These are phyloP conservation scores for Corchorus olitorius DNA, from an alignment of 345 rosid genomes.

Conservation along the genomic window DNA sequence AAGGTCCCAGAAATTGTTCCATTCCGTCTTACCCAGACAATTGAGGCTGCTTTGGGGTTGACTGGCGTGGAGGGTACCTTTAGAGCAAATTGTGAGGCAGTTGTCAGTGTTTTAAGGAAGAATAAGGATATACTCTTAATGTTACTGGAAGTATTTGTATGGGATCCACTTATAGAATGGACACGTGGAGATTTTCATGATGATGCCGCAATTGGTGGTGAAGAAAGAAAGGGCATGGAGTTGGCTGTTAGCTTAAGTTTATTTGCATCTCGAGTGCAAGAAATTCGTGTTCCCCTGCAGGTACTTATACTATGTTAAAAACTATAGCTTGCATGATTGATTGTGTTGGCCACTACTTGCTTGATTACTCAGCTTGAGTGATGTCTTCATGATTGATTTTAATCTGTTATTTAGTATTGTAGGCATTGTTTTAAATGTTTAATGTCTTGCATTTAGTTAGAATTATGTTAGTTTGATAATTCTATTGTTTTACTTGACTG, in stretches of 20 bases:
- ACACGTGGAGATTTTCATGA: conserved; percentile 93
- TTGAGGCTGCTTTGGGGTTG: conserved; percentile 85
- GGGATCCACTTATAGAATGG: conserved; percentile 99
- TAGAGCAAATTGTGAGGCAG: conserved; percentile 85
- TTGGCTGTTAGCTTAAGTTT: conserved; percentile 94
- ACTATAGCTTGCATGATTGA: conserved; percentile 13
- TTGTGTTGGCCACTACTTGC: not conserved
- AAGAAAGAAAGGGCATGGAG: conserved; percentile 99
- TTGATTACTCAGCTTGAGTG: conserved; percentile 9
- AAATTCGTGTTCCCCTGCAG: conserved; percentile 93
- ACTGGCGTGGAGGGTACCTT: conserved; percentile 88
- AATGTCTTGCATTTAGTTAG: conserved; percentile 16
- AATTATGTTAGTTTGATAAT: conserved; percentile 16
- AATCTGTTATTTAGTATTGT: conserved; percentile 6
- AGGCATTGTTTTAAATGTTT: conserved; percentile 15
- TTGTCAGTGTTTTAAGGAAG: conserved; percentile 70
- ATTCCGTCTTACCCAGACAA: conserved; percentile 85
- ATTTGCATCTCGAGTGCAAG: conserved; percentile 95
- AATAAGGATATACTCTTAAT: conserved; percentile 80
- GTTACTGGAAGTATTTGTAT: conserved; percentile 89
- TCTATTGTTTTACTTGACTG: not conserved
- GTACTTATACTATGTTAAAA: conserved; percentile 38
- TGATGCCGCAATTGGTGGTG: conserved; percentile 94
- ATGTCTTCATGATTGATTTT: not conserved
- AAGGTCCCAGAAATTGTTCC: conserved; percentile 95